These are phyloP conservation scores for Petunia axillaris DNA, from an alignment of 257 asterid genomes.

Conservation along the genomic window DNA sequence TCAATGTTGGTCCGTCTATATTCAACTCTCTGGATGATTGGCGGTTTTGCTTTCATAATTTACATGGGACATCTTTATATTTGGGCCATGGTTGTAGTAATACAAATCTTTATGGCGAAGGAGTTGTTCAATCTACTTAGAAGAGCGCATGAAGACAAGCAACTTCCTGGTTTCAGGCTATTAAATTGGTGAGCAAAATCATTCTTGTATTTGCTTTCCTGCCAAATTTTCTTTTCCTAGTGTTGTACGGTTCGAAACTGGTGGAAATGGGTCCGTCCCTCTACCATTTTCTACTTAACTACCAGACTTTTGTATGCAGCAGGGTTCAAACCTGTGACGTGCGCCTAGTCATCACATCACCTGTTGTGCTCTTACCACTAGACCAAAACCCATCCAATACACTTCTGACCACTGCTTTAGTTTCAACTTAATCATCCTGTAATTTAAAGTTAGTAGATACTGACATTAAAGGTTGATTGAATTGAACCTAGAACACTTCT, in stretches of 20 bases:
- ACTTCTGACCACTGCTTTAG: background rate
- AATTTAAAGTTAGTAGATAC: background rate
- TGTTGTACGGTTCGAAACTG: no score
- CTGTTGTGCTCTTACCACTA: no score
- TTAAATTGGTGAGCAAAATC: conserved; percentile 74
- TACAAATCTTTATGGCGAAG: conserved; percentile 92
- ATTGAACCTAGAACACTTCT: background rate
- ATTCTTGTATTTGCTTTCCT: conserved; percentile 2
- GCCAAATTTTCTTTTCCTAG: background rate
- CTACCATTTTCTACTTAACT: no score
- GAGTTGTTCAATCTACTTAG: conserved; percentile 88
- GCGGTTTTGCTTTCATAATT: conserved; percentile 72
- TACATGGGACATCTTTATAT: conserved; percentile 99
- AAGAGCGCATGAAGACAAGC: conserved; percentile 82
- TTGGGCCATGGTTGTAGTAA: conserved; percentile 87
- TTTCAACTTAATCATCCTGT: conserved; percentile 12
- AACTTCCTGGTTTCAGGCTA: conserved; percentile 96
- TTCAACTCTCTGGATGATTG: conserved; percentile 97
- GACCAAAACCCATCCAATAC: background rate
- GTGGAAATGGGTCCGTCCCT: no score
- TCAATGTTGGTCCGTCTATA: conserved; percentile 84
- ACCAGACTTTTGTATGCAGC: no score
- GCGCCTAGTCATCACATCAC: no score
- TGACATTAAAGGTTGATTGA: background rate
- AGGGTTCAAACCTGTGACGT: no score